A percentile compares a stretch with the other conserved stretches of the same genome.
Evolutionary conservation across 257 asterid genomes (phyloP).

Genomic region (Petrea volubilis): DNA sequence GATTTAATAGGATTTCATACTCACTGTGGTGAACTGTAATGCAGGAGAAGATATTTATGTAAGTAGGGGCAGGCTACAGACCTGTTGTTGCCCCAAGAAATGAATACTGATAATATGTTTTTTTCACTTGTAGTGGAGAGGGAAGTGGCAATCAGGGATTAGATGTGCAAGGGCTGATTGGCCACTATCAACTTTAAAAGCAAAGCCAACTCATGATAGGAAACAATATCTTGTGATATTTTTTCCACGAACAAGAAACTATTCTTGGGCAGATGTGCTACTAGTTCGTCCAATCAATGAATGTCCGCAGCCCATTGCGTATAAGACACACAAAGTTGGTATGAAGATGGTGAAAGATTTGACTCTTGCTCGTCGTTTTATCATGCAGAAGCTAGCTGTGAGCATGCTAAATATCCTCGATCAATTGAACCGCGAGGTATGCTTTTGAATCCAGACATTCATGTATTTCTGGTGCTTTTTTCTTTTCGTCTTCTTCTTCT

Average conservation of each 20-base stretch:
- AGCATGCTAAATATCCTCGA: slow-evolving; percentile 80
- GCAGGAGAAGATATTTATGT: not conserved
- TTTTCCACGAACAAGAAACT: slow-evolving; percentile 88
- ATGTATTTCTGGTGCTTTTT: slow-evolving; percentile 3
- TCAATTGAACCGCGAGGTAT: slow-evolving; percentile 82
- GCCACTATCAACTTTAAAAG: slow-evolving; percentile 87
- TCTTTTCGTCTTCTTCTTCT: too few species aligned
- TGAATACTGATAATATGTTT: slow-evolving; percentile 24
- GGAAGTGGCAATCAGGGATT: slow-evolving; percentile 98
- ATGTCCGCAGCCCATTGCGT: slow-evolving; percentile 80
- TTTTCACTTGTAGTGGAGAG: slow-evolving; percentile 81
- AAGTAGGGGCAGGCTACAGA: not conserved
- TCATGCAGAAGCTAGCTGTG: slow-evolving; percentile 93
- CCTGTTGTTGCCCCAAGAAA: not conserved
- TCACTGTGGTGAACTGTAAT: not conserved
- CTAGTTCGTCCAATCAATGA: slow-evolving; percentile 85
- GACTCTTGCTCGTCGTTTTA: slow-evolving; percentile 81
- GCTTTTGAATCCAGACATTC: slow-evolving; percentile 29
- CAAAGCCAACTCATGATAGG: slow-evolving; percentile 95
- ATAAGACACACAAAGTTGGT: slow-evolving; percentile 79
- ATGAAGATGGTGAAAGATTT: slow-evolving; percentile 74
- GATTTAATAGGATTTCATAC: not conserved
- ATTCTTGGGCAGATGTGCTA: slow-evolving; percentile 95
- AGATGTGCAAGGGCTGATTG: slow-evolving; percentile 91
- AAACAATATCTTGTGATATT: slow-evolving; percentile 90